Percentiles rank a stretch among this genome's conserved stretches.
phyloP scores from a whole-genome alignment of 2,329 filamentous ascomycete species.

The Colletotrichum lupini region DNA sequence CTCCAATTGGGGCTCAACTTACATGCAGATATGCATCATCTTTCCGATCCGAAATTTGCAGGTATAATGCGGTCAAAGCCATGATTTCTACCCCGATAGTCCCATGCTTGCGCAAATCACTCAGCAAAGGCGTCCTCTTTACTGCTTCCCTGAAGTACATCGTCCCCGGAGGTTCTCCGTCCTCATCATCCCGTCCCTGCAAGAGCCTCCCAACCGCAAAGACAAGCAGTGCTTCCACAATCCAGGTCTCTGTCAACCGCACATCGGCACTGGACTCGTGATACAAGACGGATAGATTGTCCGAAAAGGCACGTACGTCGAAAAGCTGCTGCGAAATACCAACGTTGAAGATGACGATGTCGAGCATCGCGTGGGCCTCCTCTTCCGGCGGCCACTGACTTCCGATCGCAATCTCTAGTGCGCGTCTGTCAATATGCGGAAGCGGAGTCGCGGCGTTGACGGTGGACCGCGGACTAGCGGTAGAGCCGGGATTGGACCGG shows the following conservation, averaged over 20 bases:
- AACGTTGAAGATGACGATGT: conserved; percentile 16
- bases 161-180: background rate
- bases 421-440: background rate
- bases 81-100: conserved; percentile 16
- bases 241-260: conserved; percentile 2
- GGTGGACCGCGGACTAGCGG: background rate
- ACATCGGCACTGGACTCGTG: background rate
- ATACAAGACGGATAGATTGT: conserved; percentile 18
- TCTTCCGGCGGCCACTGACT: conserved; percentile 18
- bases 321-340: conserved; percentile 33
- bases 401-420: background rate
- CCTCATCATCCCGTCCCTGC: background rate
- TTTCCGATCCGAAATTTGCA: conserved; percentile 23
- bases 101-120: conserved; percentile 12
- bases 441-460: background rate
- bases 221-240: conserved; percentile 18
- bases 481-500: conserved; percentile 11
- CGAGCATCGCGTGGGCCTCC: conserved; percentile 18
- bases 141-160: conserved; percentile 13
- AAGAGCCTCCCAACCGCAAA: conserved; percentile 24
- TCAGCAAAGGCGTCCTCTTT: background rate
- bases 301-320: conserved; percentile 29
- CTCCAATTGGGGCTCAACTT: background rate
- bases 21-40: conserved; percentile 34
- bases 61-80: conserved; percentile 26